Evolutionary conservation across 805 yeast genomes (phyloP).

Genomic region (Wickerhamomyces subpelliculosus): DNA sequence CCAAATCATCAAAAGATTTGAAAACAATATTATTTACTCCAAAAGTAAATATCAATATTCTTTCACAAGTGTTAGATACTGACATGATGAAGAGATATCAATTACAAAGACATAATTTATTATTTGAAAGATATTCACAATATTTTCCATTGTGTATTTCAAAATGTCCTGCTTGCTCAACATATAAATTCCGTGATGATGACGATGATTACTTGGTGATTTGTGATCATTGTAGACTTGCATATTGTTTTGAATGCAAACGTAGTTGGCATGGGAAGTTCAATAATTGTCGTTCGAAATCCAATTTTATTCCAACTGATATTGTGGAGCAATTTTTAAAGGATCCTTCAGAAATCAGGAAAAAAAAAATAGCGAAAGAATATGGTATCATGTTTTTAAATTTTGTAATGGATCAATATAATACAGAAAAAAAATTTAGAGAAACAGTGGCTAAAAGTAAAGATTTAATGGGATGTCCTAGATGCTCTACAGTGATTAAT

Average conservation of each 20-base stretch:
- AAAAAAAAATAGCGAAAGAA: no score
- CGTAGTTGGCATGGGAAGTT: constrained; percentile 57
- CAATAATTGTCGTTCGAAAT: constrained; percentile 35
- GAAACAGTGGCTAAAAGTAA: constrained; percentile 35
- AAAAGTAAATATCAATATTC: constrained; percentile 28
- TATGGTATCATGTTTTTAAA: constrained; percentile 40
- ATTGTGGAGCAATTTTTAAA: no score
- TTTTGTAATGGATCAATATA: constrained; percentile 36
- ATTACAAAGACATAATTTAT: constrained; percentile 29
- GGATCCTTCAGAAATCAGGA: no score
- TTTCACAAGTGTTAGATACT: constrained; percentile 25
- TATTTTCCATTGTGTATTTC: constrained; percentile 42
- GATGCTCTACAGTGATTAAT: constrained; percentile 41
- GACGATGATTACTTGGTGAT: constrained; percentile 38
- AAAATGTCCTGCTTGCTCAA: constrained; percentile 46
- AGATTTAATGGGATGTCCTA: constrained; percentile 44
- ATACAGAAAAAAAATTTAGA: constrained; percentile 41
- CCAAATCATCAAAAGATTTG: constrained; percentile 24
- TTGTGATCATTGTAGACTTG: constrained; percentile 43
- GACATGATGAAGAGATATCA: constrained; percentile 31
- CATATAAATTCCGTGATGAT: constrained; percentile 40
- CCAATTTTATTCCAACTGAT: constrained; percentile 23
- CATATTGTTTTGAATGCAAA: constrained; percentile 49
- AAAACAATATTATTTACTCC: constrained; percentile 34
- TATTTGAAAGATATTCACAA: constrained; percentile 35